phyloP scores from a whole-genome alignment of 2,329 filamentous ascomycete genomes.

The Fonsecaea pedrosoi region DNA sequence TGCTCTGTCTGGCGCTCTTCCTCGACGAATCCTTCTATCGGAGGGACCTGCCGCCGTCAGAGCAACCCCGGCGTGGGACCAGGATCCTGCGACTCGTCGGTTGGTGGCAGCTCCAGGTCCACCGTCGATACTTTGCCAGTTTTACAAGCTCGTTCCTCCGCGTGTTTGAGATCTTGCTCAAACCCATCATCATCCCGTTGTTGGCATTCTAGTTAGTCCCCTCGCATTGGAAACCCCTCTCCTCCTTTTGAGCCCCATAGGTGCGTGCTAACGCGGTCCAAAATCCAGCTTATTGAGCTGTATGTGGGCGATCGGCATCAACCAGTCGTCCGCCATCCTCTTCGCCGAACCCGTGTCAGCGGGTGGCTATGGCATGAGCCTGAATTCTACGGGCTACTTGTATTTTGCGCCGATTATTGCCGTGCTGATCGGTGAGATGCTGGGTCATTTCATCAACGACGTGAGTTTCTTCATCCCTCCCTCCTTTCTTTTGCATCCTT shows the following conservation, averaged over 20 bases:
- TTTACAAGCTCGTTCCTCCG: conserved; percentile 43
- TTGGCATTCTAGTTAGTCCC: conserved; percentile 44
- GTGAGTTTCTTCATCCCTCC: background rate
- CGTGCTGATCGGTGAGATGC: conserved; percentile 43
- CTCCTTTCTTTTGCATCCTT: too few species aligned
- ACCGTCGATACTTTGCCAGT: conserved; percentile 42
- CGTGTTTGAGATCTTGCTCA: conserved; percentile 46
- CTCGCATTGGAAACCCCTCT: background rate
- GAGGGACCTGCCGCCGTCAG: conserved; percentile 33
- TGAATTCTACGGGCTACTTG: conserved; percentile 57
- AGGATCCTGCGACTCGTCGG: conserved; percentile 42
- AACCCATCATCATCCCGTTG: conserved; percentile 46
- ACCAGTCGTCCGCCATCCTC: conserved; percentile 61
- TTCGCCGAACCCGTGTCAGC: conserved; percentile 48
- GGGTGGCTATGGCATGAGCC: conserved; percentile 54
- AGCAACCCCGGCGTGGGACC: conserved; percentile 36
- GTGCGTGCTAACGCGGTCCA: background rate
- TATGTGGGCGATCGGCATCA: conserved; percentile 57
- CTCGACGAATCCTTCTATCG: conserved; percentile 49
- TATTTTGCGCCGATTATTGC: conserved; percentile 44
- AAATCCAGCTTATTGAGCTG: conserved; percentile 42
- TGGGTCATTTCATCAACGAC: conserved; percentile 46
- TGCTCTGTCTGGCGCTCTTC: conserved; percentile 43
- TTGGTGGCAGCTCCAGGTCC: conserved; percentile 35
- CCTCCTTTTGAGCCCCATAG: background rate